Base-by-base conservation (phyloP, 495 filamentous ascomycete genomes). In the Parachaetomium inaequale region DNA sequence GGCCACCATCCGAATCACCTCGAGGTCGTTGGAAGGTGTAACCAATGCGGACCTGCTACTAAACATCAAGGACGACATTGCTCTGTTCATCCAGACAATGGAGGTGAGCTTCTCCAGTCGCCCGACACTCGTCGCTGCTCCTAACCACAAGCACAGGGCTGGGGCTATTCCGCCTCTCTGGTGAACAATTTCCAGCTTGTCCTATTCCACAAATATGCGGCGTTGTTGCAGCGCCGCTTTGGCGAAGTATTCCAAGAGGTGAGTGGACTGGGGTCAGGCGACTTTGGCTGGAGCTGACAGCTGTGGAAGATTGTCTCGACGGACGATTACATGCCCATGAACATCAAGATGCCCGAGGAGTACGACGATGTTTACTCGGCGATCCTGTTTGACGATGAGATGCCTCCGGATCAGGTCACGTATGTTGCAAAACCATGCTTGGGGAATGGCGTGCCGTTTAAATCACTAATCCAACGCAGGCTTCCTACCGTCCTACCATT, bases 311-410 rank as follows among this genome's bases (percentile, higher is more conserved):
- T 96, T 73, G 91, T 99, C 29, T 90, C 87, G 12, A 96, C 92
- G 14, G 94, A 99, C 72, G 94, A 99, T 72, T 99, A 98, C 74
- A 97, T 98, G 93, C 95, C 95, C 21, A 98, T 99, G 95, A 87
- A 90, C 7, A 95, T 97, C 67, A 87, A 89, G 62, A 90, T 87
- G 26, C 65, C 81, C n/a, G 92, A 95, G 59, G 92, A 97, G 67
- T 97, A 95, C 71, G 90, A 96, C 63, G 95, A 96, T 68, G 93
- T 99, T 26, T 84, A 96, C 65, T 90, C 88, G 59, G 91, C 96
- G 56, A 93, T 86, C 73, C 98, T 93, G 92, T 96, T 94, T 70
- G 87, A 81, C 10, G 92, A 91, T 46, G 90, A 94, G 12, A 90
- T 87, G 59, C 72, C 87, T 46, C 79, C 81, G 12, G 86, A 92